Conservation (phyloP, 2,329 filamentous ascomycete species). For the Aspergillus pseudoglaucus region DNA sequence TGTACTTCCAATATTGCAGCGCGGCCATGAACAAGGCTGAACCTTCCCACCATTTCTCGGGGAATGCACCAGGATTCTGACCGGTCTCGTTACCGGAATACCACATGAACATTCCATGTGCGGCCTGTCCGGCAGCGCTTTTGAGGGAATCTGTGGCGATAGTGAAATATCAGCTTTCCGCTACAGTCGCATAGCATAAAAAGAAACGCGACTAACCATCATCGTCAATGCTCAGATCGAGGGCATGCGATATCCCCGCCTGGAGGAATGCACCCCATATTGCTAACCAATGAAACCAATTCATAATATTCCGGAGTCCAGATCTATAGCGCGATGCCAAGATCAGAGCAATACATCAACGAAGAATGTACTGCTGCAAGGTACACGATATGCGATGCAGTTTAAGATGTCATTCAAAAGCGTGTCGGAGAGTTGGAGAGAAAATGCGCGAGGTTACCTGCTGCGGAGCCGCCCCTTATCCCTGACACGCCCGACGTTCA, state of each 20-base stretch:
- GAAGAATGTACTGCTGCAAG: too few relatives aligned
- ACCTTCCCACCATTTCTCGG: constrained; percentile 72
- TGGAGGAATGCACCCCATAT: background rate
- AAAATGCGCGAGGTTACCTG: too few relatives aligned
- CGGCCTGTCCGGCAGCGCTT: constrained; percentile 35
- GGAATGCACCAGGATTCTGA: constrained; percentile 50
- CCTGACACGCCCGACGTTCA: too few relatives aligned
- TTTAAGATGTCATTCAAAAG: too few relatives aligned
- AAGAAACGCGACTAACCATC: constrained; percentile 10
- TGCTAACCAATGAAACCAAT: background rate
- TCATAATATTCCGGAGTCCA: background rate
- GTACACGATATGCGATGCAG: too few relatives aligned
- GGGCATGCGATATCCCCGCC: constrained; percentile 8
- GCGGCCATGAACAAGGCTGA: constrained; percentile 62
- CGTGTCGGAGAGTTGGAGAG: too few relatives aligned
- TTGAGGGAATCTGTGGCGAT: constrained; percentile 36
- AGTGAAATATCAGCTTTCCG: background rate
- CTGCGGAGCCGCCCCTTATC: too few relatives aligned
- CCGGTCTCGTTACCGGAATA: constrained; percentile 49
- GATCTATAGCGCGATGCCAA: background rate
- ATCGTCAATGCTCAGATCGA: constrained; percentile 22
- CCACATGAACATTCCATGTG: constrained; percentile 46
- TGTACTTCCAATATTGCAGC: constrained; percentile 65
- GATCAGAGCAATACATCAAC: background rate
- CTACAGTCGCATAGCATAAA: background rate